Conservation (phyloP, 192 early-diverging fungal genomes). For the Coemansia biformis region DNA sequence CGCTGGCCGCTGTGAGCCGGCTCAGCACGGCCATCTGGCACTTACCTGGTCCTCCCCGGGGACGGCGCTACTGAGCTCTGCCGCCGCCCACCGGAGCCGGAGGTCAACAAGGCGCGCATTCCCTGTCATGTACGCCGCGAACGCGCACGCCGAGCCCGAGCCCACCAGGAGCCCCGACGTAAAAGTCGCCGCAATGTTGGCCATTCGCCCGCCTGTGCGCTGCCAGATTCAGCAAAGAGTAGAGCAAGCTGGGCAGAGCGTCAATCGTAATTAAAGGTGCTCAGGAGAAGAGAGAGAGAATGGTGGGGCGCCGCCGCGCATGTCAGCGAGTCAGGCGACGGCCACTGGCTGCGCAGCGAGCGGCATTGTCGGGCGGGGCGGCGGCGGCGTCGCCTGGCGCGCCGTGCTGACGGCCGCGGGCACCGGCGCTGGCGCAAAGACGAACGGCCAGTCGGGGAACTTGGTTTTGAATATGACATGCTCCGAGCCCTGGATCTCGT, state of each 20-base stretch:
- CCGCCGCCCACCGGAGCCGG: slow-evolving; percentile 27
- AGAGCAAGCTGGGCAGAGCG: too few species aligned
- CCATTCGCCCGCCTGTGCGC: too few species aligned
- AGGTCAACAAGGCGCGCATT: slow-evolving; percentile 26
- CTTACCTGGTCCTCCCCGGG: slow-evolving; percentile 3
- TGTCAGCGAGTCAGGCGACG: slow-evolving; percentile 12
- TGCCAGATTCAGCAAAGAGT: slow-evolving; percentile 2
- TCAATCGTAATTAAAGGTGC: too few species aligned
- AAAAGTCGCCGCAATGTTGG: slow-evolving; percentile 39
- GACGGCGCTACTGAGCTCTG: slow-evolving; percentile 15
- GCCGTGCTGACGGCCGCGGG: too few species aligned
- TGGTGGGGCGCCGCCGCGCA: neutral
- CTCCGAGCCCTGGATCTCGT: slow-evolving; percentile 41
- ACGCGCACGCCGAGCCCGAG: slow-evolving; percentile 35
- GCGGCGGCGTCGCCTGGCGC: too few species aligned
- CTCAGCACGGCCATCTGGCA: too few species aligned
- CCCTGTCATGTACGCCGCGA: slow-evolving; percentile 30
- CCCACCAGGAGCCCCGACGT: slow-evolving; percentile 44
- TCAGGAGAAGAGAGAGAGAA: neutral
- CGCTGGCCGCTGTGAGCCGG: too few species aligned
- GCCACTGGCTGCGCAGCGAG: slow-evolving; percentile 8
- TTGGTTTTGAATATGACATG: slow-evolving; percentile 50
- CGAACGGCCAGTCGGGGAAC: slow-evolving; percentile 49
- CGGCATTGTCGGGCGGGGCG: too few species aligned
- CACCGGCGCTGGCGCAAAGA: slow-evolving; percentile 16